phyloP scores from a whole-genome alignment of 306 rosid species.

The Vicia villosa region DNA sequence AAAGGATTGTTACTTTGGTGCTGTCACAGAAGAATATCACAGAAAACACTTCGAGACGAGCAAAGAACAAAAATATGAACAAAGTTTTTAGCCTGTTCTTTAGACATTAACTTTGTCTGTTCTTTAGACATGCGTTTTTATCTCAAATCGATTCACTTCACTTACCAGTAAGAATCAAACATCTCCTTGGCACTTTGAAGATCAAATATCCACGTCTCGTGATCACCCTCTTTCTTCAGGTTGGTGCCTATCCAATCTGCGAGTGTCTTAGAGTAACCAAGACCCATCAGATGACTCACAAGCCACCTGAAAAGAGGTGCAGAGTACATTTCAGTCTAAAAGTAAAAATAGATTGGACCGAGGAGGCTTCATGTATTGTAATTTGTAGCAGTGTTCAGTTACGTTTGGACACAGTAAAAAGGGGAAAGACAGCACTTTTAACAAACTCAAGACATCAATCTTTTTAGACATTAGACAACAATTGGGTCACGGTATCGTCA shows the following conservation, averaged over 20 bases:
- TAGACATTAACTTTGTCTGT: not conserved
- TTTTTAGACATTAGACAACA: slow-evolving; percentile 14
- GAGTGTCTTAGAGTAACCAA: slow-evolving; percentile 79
- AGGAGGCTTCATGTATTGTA: slow-evolving; percentile 3
- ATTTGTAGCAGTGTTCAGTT: slow-evolving; percentile 2
- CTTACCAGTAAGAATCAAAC: slow-evolving; percentile 86
- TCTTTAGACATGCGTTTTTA: not conserved
- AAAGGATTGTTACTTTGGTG: not conserved
- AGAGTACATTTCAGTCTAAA: slow-evolving; percentile 27
- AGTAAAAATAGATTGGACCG: not conserved
- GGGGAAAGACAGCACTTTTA: slow-evolving; percentile 14
- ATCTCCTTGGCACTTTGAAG: slow-evolving; percentile 77
- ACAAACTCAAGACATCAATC: not conserved
- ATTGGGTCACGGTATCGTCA: not conserved
- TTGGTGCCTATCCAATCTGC: slow-evolving; percentile 94
- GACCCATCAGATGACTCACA: slow-evolving; percentile 79
- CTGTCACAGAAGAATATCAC: not conserved
- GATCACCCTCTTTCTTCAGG: slow-evolving; percentile 80
- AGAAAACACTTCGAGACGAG: not conserved
- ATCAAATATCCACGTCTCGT: slow-evolving; percentile 83
- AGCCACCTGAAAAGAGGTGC: slow-evolving; percentile 76
- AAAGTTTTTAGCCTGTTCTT: not conserved
- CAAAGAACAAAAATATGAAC: slow-evolving; percentile 1
- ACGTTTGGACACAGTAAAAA: not conserved
- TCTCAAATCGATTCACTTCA: slow-evolving; percentile 20